Evolutionary conservation across 2,329 filamentous ascomycete genomes (phyloP).

Genomic region (Ophiostoma triangulosporum): DNA sequence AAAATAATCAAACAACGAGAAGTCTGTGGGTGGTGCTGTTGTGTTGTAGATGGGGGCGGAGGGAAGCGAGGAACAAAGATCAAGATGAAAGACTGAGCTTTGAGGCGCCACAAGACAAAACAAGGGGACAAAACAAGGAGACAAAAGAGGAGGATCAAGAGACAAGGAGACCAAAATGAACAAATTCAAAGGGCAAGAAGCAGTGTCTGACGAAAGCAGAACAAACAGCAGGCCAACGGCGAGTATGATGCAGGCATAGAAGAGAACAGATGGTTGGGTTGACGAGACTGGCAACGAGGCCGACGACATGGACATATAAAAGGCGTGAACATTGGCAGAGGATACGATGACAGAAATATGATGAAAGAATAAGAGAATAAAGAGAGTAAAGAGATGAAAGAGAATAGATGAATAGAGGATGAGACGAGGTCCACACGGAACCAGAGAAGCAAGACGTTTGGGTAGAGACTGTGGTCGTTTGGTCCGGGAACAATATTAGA

Average conservation of each 20-base stretch:
- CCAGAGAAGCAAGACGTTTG: background rate
- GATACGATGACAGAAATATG: background rate
- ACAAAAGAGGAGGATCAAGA: background rate
- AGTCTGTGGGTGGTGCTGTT: background rate
- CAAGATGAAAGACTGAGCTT: too few species aligned
- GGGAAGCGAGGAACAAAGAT: too few species aligned
- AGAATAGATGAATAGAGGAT: background rate
- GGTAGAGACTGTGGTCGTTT: background rate
- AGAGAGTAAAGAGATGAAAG: background rate
- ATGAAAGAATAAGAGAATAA: background rate
- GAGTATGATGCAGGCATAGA: background rate
- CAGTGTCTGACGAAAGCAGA: background rate
- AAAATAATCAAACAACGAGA: background rate
- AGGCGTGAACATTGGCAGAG: background rate
- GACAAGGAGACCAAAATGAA: background rate
- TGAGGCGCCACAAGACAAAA: too few species aligned
- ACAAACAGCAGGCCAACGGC: background rate
- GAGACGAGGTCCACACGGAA: constrained; percentile 1
- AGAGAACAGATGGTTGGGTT: background rate
- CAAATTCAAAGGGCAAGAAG: background rate
- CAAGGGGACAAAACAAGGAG: too few species aligned
- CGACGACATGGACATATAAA: background rate
- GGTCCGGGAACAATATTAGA: background rate
- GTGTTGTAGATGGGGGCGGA: background rate
- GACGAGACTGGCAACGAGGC: background rate